These are phyloP conservation scores for Dendryphion nanum DNA, from an alignment of 2,329 filamentous ascomycete genomes.

Conservation along the genomic window DNA sequence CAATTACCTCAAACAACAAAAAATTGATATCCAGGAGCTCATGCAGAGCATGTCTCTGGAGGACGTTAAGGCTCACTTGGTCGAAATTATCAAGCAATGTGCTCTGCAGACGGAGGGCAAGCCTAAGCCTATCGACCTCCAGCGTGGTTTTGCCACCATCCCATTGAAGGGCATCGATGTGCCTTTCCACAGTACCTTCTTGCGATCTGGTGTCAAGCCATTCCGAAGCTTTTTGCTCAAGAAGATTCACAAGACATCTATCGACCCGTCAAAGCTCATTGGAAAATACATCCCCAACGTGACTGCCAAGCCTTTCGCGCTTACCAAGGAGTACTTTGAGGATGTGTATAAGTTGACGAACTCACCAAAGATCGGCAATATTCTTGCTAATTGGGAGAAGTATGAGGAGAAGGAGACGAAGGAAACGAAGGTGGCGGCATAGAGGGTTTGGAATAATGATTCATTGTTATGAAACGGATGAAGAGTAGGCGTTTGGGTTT, in stretches of 20 bases:
- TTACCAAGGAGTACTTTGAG: slow-evolving; percentile 99
- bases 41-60: slow-evolving; percentile 84
- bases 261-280: slow-evolving; percentile 93
- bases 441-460: not conserved
- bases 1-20: slow-evolving; percentile 95
- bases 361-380: slow-evolving; percentile 69
- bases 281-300: slow-evolving; percentile 99
- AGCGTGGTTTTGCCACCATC: slow-evolving; percentile 96
- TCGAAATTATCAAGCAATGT: slow-evolving; percentile 86
- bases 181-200: slow-evolving; percentile 97
- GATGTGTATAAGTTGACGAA: slow-evolving; percentile 96
- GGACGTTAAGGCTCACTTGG: slow-evolving; percentile 84
- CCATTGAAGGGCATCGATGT: slow-evolving; percentile 97
- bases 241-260: slow-evolving; percentile 99
- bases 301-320: slow-evolving; percentile 89
- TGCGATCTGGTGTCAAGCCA: slow-evolving; percentile 96
- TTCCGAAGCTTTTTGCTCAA: slow-evolving; percentile 98
- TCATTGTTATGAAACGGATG: not conserved
- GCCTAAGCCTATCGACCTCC: slow-evolving; percentile 80
- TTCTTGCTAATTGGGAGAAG: slow-evolving; percentile 72
- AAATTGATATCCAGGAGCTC: slow-evolving; percentile 93
- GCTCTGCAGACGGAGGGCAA: slow-evolving; percentile 86
- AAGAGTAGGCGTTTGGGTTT: slow-evolving; percentile 3
- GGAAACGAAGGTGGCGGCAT: slow-evolving; percentile 10
- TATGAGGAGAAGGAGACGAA: slow-evolving; percentile 45